Evolutionary conservation across 2,329 filamentous ascomycete genomes (phyloP), one percentile per base, ranked within the genome.

Genomic region (Ustulina deusta): DNA sequence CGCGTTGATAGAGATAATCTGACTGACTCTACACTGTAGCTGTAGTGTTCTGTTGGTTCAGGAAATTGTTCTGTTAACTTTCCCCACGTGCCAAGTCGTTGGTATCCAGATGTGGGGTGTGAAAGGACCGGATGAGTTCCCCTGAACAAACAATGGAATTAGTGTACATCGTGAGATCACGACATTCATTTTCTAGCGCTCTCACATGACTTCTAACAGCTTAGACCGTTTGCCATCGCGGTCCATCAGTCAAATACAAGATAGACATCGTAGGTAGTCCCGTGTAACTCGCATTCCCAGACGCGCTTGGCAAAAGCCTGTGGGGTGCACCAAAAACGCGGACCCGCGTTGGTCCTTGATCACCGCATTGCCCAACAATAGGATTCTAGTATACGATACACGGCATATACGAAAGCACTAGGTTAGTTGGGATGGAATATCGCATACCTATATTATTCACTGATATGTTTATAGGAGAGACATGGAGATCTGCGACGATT

Each of bases 41-140:
- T 36, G 9, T 34, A 20, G 20, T 51, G 15, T 36, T 59, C 15
- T 42, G 44, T 51, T 54, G 38, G 22, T 46, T 38, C 49, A 48
- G 22, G 22, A 34, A 52, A 29, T 54, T 20, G 17, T 34, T 20
- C 29, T 29, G 17, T 49, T 7, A 22, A 15, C n/a, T 51, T n/a
- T 42, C 17, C 15, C 51, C 15, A 42, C 49, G 20, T 42, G 40
- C 57, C 44, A 62, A 56, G 49, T 48, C 17, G 25, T 57, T 52
- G 51, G 32, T 49, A 58, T 56, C 40, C 29, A 20, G 40, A 55
- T 57, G 22, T 48, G 56, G 55, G 32, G 56, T 40, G 20, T 55
- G 10, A 22, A 61, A 52, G 34, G 36, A 17, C 34, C 57, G 63
- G 57, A 61, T 49, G 15, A 34, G 32, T 49, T 56, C 51, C 57